Evolutionary conservation across 176 grass and related monocot genomes (phyloP).

Genomic region (Carex myosuroides): DNA sequence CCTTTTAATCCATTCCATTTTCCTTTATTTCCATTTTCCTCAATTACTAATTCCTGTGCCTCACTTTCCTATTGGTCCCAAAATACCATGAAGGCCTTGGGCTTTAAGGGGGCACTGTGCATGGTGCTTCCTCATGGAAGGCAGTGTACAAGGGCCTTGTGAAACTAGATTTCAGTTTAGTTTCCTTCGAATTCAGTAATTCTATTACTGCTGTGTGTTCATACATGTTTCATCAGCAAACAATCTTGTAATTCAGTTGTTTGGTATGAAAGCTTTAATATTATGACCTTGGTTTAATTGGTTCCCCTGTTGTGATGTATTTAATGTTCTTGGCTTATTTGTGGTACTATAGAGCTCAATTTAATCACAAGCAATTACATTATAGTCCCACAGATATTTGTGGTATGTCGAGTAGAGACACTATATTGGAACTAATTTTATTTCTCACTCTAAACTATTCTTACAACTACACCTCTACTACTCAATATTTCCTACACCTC

Average conservation of each 20-base stretch:
- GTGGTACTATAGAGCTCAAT: not conserved
- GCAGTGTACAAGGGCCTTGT: not conserved
- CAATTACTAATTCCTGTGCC: not conserved
- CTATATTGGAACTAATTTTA: too few species aligned
- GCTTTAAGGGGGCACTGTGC: not conserved
- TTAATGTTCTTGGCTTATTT: not conserved
- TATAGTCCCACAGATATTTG: not conserved
- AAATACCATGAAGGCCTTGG: slow-evolving; percentile 8
- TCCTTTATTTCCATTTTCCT: not conserved
- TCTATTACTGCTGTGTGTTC: not conserved
- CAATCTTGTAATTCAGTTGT: not conserved
- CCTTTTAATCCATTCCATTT: not conserved
- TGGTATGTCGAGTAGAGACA: not conserved
- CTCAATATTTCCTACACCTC: too few species aligned
- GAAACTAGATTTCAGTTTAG: not conserved
- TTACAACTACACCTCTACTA: too few species aligned
- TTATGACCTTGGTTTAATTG: not conserved
- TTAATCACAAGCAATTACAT: not conserved
- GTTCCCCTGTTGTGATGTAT: not conserved
- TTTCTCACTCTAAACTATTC: too few species aligned
- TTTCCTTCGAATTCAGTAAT: not conserved
- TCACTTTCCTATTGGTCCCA: not conserved
- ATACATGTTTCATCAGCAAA: not conserved
- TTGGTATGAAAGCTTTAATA: not conserved
- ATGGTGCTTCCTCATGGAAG: not conserved